A percentile compares a stretch with the other conserved stretches of the same genome.
These are phyloP conservation scores for Penicillium angulare DNA, from an alignment of 495 filamentous ascomycete species.

Conservation along the genomic window DNA sequence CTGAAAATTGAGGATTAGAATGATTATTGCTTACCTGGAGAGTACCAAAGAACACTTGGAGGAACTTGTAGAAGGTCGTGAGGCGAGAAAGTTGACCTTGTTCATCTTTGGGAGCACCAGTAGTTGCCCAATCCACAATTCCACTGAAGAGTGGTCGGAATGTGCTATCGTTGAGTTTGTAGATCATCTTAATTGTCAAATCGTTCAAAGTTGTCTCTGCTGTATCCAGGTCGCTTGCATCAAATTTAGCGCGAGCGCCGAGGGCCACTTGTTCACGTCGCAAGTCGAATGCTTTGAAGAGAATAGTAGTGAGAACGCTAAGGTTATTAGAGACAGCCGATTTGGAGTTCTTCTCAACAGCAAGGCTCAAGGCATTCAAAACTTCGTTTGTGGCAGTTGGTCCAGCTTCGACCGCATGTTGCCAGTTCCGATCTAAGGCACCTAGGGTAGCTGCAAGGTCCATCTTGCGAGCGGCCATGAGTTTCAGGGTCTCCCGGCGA, in stretches of 20 bases:
- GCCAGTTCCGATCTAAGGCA: constrained; percentile 69
- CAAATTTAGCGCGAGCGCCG: constrained; percentile 36
- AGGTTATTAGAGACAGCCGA: constrained; percentile 68
- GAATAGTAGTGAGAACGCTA: constrained; percentile 61
- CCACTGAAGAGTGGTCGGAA: constrained; percentile 91
- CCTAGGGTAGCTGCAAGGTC: constrained; percentile 66
- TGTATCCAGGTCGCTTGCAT: constrained; percentile 52
- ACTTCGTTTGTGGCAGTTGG: constrained; percentile 63
- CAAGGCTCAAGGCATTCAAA: constrained; percentile 60
- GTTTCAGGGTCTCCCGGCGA: constrained; percentile 64
- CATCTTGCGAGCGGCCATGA: constrained; percentile 65
- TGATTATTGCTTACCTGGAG: constrained; percentile 58
- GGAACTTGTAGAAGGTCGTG: constrained; percentile 75
- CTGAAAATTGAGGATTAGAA: not conserved
- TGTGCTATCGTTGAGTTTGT: constrained; percentile 93
- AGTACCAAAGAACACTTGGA: constrained; percentile 71
- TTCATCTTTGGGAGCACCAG: constrained; percentile 55
- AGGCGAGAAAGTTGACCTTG: constrained; percentile 54
- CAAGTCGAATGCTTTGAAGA: constrained; percentile 72
- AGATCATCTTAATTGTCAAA: constrained; percentile 79
- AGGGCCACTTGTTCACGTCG: constrained; percentile 52
- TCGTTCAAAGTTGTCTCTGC: constrained; percentile 66
- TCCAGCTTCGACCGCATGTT: constrained; percentile 56
- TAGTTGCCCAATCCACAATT: constrained; percentile 74
- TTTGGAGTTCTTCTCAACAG: constrained; percentile 76